phyloP scores from a whole-genome alignment of 345 rosid genomes.

The Heritiera fomes region DNA sequence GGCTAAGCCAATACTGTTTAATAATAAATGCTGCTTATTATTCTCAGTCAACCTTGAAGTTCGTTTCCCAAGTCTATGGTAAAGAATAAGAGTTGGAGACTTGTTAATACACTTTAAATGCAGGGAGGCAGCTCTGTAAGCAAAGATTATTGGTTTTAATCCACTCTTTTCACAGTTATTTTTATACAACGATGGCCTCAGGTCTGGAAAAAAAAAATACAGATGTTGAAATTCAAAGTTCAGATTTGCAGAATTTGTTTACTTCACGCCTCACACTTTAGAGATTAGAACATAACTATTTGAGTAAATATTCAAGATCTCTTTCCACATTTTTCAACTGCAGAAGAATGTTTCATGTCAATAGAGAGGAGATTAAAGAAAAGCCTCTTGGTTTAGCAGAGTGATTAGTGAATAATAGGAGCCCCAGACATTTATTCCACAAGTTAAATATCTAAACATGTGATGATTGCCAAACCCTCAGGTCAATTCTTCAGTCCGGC shows the following conservation, averaged over 20 bases:
- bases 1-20: background rate
- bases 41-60: background rate
- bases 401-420: background rate
- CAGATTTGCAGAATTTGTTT: too few relatives aligned
- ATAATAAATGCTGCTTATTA: background rate
- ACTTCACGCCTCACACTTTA: too few relatives aligned
- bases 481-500: background rate
- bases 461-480: conserved; percentile 16
- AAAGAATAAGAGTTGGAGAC: background rate
- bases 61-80: background rate
- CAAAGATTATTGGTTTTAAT: background rate
- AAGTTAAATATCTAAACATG: background rate
- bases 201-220: too few relatives aligned
- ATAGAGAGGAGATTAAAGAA: background rate
- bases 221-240: too few relatives aligned
- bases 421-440: background rate
- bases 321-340: background rate
- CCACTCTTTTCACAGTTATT: background rate
- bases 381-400: background rate
- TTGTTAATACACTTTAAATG: background rate
- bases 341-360: background rate
- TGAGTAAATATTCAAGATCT: too few relatives aligned
- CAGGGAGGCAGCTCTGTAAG: background rate
- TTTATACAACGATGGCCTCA: too few relatives aligned
- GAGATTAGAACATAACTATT: too few relatives aligned